A percentile compares a stretch with the other conserved stretches of the same genome.
These are phyloP conservation scores for Calonectria hongkongensis DNA, from an alignment of 2,329 filamentous ascomycete species.

Conservation along the genomic window DNA sequence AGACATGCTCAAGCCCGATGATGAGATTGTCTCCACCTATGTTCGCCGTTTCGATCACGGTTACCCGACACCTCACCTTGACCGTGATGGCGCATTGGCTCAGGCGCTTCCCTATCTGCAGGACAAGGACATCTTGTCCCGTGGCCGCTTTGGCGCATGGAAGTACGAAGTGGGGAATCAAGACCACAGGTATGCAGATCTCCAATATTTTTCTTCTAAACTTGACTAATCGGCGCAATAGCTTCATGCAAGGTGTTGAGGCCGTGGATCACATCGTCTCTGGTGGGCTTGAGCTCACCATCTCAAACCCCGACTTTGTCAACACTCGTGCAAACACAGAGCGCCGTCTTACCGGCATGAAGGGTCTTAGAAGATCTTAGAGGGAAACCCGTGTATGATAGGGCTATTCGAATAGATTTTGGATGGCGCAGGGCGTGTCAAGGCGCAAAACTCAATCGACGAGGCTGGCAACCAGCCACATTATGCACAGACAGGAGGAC, in stretches of 20 bases:
- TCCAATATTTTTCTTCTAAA: background rate
- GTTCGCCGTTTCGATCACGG: constrained; percentile 98
- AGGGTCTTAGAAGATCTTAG: constrained; percentile 6
- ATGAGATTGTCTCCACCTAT: constrained; percentile 98
- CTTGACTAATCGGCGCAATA: background rate
- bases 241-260: constrained; percentile 97
- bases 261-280: constrained; percentile 92
- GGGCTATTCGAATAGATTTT: too few relatives aligned
- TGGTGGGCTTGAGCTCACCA: constrained; percentile 90
- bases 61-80: constrained; percentile 95
- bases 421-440: background rate
- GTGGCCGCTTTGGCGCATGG: constrained; percentile 98
- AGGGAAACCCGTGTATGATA: background rate
- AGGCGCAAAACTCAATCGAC: background rate
- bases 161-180: constrained; percentile 97
- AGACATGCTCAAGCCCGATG: constrained; percentile 90
- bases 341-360: constrained; percentile 57
- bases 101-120: constrained; percentile 94
- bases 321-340: constrained; percentile 81
- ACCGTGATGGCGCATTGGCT: constrained; percentile 95
- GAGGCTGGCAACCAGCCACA: background rate
- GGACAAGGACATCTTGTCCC: constrained; percentile 92
- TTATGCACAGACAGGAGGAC: background rate
- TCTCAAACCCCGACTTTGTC: constrained; percentile 98
- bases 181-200: constrained; percentile 81